Evolutionary conservation across 1,284 basidiomycete genomes (phyloP).

Genomic region (Dichomitus squalens): DNA sequence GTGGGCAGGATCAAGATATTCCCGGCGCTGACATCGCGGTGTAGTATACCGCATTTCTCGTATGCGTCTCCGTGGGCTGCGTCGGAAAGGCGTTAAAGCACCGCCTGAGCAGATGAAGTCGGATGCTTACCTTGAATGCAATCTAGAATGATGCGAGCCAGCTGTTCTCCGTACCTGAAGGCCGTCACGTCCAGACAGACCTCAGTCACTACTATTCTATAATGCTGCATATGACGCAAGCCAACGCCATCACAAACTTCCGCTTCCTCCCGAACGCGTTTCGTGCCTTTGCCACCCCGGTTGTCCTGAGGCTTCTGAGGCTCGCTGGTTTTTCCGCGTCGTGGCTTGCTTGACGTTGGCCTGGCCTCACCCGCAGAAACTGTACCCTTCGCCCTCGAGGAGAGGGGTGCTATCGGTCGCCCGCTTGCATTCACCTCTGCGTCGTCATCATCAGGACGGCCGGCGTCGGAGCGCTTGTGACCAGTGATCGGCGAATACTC

Average conservation of each 20-base stretch:
- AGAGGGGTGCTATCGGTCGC: neutral
- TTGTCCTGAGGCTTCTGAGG: neutral
- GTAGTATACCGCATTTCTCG: neutral
- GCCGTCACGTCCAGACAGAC: slow-evolving; percentile 1
- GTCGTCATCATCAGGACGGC: too few relatives aligned
- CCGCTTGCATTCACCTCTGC: too few relatives aligned
- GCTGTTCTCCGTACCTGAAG: slow-evolving; percentile 1
- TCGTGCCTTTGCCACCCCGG: neutral
- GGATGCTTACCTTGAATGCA: neutral
- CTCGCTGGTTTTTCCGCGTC: neutral
- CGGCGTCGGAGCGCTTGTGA: neutral
- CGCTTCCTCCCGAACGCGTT: too few relatives aligned
- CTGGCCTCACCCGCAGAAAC: too few relatives aligned
- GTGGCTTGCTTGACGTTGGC: too few relatives aligned
- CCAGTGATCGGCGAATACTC: neutral
- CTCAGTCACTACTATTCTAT: slow-evolving; percentile 11
- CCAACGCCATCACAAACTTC: neutral
- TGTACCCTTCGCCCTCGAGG: neutral
- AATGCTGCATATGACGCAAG: slow-evolving; percentile 5
- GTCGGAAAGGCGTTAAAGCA: too few relatives aligned
- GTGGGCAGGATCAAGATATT: slow-evolving; percentile 15
- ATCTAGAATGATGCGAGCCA: neutral
- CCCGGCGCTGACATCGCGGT: slow-evolving; percentile 16
- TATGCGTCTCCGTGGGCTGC: slow-evolving; percentile 8
- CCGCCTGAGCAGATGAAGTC: too few relatives aligned